These are phyloP conservation scores for Tympanopsis confertula DNA, from an alignment of 2,329 filamentous ascomycete species.

Conservation along the genomic window DNA sequence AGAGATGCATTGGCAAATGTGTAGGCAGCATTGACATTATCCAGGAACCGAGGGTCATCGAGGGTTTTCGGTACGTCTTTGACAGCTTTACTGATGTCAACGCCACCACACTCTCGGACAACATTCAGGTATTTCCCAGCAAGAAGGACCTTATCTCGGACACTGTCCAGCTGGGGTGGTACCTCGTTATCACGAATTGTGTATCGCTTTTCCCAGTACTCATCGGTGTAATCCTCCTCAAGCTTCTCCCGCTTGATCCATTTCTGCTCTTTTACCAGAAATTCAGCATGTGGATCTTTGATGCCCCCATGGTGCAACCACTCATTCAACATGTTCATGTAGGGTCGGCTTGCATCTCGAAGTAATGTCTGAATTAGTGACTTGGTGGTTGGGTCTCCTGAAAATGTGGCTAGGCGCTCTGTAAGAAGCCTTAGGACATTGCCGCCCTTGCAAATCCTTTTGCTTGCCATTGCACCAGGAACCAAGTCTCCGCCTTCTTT, in stretches of 20 bases:
- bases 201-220: slow-evolving; percentile 98
- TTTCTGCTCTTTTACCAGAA: slow-evolving; percentile 89
- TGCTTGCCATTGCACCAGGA: slow-evolving; percentile 66
- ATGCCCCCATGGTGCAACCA: slow-evolving; percentile 96
- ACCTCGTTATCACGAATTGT: slow-evolving; percentile 86
- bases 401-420: slow-evolving; percentile 74
- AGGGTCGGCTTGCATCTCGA: slow-evolving; percentile 79
- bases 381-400: slow-evolving; percentile 81
- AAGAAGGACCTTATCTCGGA: slow-evolving; percentile 88
- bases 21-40: slow-evolving; percentile 92
- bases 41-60: slow-evolving; percentile 80
- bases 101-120: slow-evolving; percentile 89
- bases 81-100: slow-evolving; percentile 81
- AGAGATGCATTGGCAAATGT: slow-evolving; percentile 90
- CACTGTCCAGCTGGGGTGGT: slow-evolving; percentile 77
- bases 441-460: slow-evolving; percentile 94
- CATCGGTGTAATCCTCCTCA: slow-evolving; percentile 94
- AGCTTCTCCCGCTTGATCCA: slow-evolving; percentile 84
- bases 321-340: slow-evolving; percentile 97
- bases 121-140: slow-evolving; percentile 98
- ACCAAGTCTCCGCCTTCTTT: slow-evolving; percentile 75
- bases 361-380: slow-evolving; percentile 71
- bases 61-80: slow-evolving; percentile 88
- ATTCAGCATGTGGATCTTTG: slow-evolving; percentile 85
- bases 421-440: slow-evolving; percentile 84